Percentiles rank a stretch among this genome's conserved stretches.
These are phyloP conservation scores for Syzygium oleosum DNA, from an alignment of 345 rosid genomes.

Conservation along the genomic window DNA sequence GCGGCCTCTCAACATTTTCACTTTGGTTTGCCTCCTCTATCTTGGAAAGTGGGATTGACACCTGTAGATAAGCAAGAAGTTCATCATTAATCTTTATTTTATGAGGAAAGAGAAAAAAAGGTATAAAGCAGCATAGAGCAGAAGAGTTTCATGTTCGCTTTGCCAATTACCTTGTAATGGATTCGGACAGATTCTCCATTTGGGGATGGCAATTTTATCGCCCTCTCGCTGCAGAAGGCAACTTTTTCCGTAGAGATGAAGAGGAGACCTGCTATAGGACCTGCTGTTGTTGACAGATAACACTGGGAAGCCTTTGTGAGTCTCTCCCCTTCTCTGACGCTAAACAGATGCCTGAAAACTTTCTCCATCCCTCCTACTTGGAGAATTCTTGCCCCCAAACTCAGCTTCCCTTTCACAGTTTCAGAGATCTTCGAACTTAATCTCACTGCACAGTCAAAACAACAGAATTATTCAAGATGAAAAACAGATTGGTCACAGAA, in stretches of 20 bases:
- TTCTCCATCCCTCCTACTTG: conserved; percentile 35
- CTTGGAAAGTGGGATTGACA: conserved; percentile 46
- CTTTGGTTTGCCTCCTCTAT: conserved; percentile 45
- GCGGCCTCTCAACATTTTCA: conserved; percentile 50
- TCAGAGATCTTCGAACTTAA: conserved; percentile 29
- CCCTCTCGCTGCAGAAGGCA: conserved; percentile 43
- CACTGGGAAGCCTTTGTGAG: conserved; percentile 38
- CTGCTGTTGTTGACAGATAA: conserved; percentile 36
- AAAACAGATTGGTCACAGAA: background rate
- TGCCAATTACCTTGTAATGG: conserved; percentile 3
- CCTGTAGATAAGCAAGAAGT: conserved; percentile 12
- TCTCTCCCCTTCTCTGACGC: conserved; percentile 25
- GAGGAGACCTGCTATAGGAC: conserved; percentile 44
- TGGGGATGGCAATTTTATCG: conserved; percentile 22
- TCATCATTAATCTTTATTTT: background rate
- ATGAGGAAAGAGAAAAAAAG: background rate
- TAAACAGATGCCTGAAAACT: conserved; percentile 30
- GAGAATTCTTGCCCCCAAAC: conserved; percentile 32
- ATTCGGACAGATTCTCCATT: conserved; percentile 10
- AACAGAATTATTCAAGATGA: background rate
- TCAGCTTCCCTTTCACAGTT: conserved; percentile 39
- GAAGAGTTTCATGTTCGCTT: background rate
- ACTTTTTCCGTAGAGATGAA: conserved; percentile 31
- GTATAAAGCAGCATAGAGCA: background rate
- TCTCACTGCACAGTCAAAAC: conserved; percentile 19